phyloP scores from a whole-genome alignment of 2,329 filamentous ascomycete genomes.

The Fusarium palustre region DNA sequence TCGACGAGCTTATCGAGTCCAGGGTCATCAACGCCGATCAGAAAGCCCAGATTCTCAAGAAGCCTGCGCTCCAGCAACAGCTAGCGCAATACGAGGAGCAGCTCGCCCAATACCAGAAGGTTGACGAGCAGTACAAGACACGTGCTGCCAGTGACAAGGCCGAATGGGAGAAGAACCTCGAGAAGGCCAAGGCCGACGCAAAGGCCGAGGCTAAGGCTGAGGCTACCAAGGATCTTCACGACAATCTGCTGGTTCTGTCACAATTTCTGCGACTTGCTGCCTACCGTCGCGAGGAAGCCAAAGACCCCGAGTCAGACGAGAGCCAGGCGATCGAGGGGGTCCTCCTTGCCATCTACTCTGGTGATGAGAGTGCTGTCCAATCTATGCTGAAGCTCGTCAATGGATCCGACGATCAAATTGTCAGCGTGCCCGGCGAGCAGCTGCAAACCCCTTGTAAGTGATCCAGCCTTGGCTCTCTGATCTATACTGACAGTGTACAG shows the following conservation, averaged over 20 bases:
- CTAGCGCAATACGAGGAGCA: slow-evolving; percentile 79
- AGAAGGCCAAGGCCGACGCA: slow-evolving; percentile 66
- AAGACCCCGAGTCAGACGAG: slow-evolving; percentile 73
- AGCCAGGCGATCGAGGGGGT: slow-evolving; percentile 85
- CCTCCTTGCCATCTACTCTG: slow-evolving; percentile 81
- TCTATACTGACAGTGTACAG: slow-evolving; percentile 46
- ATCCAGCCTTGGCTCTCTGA: neutral
- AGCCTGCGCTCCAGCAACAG: slow-evolving; percentile 76
- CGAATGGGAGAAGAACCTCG: slow-evolving; percentile 69
- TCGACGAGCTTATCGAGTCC: slow-evolving; percentile 77
- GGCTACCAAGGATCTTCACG: slow-evolving; percentile 66
- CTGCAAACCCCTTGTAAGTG: slow-evolving; percentile 78
- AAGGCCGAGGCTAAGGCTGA: slow-evolving; percentile 64
- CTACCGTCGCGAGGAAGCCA: slow-evolving; percentile 77
- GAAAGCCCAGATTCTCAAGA: slow-evolving; percentile 81
- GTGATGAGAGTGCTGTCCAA: slow-evolving; percentile 78
- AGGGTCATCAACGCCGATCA: slow-evolving; percentile 86
- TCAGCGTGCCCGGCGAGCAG: slow-evolving; percentile 72
- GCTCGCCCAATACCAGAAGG: slow-evolving; percentile 77
- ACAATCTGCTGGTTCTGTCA: slow-evolving; percentile 76
- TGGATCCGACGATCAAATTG: slow-evolving; percentile 74
- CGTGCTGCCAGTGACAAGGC: slow-evolving; percentile 69
- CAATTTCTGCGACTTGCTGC: slow-evolving; percentile 85
- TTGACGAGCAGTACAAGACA: slow-evolving; percentile 77
- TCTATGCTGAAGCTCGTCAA: slow-evolving; percentile 83